phyloP scores from a whole-genome alignment of 1,284 basidiomycete genomes.

The Ceratobasidium sp. region DNA sequence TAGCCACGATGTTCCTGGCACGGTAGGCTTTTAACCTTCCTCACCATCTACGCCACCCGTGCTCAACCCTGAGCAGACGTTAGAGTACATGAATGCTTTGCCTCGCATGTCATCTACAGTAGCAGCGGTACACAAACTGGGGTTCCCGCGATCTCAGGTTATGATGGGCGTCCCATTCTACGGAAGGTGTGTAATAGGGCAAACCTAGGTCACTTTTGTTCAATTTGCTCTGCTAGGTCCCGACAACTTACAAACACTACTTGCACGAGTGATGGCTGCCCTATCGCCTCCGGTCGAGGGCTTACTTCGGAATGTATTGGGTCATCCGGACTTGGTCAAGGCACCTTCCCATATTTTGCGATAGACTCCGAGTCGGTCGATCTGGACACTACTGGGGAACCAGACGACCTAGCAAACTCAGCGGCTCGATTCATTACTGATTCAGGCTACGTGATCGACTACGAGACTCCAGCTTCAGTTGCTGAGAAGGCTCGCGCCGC shows the following conservation, averaged over 20 bases:
- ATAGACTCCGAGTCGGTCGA: constrained; percentile 19
- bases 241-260: background rate
- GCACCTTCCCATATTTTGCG: constrained; percentile 42
- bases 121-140: constrained; percentile 27
- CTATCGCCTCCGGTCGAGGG: constrained; percentile 14
- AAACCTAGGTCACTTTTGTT: background rate
- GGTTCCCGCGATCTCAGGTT: constrained; percentile 31
- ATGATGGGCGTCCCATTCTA: constrained; percentile 46
- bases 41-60: background rate
- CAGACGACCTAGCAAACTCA: background rate
- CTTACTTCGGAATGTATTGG: constrained; percentile 36
- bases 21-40: constrained; percentile 16
- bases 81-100: constrained; percentile 37
- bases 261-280: constrained; percentile 35
- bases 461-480: constrained; percentile 34
- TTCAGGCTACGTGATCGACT: constrained; percentile 37
- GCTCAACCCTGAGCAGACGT: background rate
- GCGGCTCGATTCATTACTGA: constrained; percentile 22
- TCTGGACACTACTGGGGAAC: background rate
- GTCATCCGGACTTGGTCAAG: constrained; percentile 19
- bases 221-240: constrained; percentile 1
- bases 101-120: constrained; percentile 21
- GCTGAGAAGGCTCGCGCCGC: constrained; percentile 37
- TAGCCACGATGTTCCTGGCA: constrained; percentile 32
- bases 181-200: constrained; percentile 16